A percentile compares a stretch with the other conserved stretches of the same genome.
These are phyloP conservation scores for Glarea lozoyensis DNA, from an alignment of 495 filamentous ascomycete genomes.

Conservation along the genomic window DNA sequence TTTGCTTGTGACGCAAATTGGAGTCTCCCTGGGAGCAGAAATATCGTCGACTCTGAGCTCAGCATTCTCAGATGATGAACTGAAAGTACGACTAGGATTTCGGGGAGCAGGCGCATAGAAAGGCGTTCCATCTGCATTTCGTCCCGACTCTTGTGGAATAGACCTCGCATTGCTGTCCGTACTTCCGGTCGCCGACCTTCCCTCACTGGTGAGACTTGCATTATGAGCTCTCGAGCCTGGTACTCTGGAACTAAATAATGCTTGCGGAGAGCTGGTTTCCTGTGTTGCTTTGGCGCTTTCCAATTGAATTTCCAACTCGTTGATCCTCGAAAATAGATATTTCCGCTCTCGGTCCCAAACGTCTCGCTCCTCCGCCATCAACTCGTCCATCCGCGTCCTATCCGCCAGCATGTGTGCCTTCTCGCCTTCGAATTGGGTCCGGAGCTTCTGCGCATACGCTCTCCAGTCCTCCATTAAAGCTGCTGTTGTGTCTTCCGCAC, in stretches of 20 bases:
- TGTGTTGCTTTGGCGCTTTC: too few relatives aligned
- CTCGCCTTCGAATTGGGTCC: slow-evolving; percentile 18
- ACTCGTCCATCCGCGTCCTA: slow-evolving; percentile 16
- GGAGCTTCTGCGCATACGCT: slow-evolving; percentile 15
- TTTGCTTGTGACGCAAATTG: slow-evolving; percentile 20
- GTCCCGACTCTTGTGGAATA: slow-evolving; percentile 20
- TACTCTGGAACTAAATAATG: not conserved
- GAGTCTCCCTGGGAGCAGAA: slow-evolving; percentile 13
- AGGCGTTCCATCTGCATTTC: slow-evolving; percentile 19
- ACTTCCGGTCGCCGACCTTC: slow-evolving; percentile 7
- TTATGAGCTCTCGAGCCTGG: not conserved
- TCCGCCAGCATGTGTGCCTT: slow-evolving; percentile 21
- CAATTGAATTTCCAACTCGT: slow-evolving; percentile 13
- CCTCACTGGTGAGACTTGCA: slow-evolving; percentile 6
- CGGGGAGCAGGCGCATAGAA: slow-evolving; percentile 23
- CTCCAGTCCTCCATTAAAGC: slow-evolving; percentile 20
- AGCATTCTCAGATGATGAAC: slow-evolving; percentile 1
- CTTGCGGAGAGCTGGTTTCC: too few relatives aligned
- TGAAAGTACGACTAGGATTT: slow-evolving; percentile 20
- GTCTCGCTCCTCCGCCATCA: slow-evolving; percentile 20
- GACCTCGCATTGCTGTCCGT: slow-evolving; percentile 1
- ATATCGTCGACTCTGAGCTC: slow-evolving; percentile 19
- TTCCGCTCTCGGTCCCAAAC: slow-evolving; percentile 21
- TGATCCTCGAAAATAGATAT: slow-evolving; percentile 12
- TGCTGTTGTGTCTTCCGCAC: slow-evolving; percentile 12